Conservation (phyloP, 1,284 basidiomycete genomes). For the Leccinum fuscescens region DNA sequence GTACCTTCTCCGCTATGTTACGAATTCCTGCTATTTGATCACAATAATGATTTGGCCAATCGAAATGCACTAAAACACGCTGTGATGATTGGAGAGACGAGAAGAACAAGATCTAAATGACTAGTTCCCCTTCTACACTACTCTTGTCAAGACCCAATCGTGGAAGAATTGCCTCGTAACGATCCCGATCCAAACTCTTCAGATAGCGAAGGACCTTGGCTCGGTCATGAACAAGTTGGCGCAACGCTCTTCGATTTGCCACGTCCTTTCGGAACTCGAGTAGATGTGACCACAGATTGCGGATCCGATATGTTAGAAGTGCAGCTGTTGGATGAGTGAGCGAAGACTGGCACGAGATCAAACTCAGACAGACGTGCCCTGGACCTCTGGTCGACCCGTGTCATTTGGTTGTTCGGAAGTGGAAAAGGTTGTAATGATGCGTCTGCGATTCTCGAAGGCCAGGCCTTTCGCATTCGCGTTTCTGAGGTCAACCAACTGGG, state of each 20-base stretch:
- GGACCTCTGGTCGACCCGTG: conserved; percentile 83
- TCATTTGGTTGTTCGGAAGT: conserved; percentile 65
- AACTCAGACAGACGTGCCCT: conserved; percentile 56
- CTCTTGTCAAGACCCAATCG: conserved; percentile 76
- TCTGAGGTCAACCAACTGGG: conserved; percentile 76
- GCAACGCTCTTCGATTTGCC: conserved; percentile 72
- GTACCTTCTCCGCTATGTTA: conserved; percentile 19
- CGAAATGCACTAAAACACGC: not conserved
- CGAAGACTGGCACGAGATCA: conserved; percentile 2
- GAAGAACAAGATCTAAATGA: conserved; percentile 41
- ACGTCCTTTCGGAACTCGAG: conserved; percentile 71
- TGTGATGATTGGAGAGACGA: not conserved
- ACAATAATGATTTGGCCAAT: conserved; percentile 10
- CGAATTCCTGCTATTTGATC: conserved; percentile 16
- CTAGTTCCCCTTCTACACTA: conserved; percentile 87
- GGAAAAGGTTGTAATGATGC: conserved; percentile 83
- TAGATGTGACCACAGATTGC: conserved; percentile 78
- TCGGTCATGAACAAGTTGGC: conserved; percentile 77
- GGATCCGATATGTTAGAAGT: conserved; percentile 83
- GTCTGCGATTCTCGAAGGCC: conserved; percentile 79
- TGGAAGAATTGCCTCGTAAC: conserved; percentile 74
- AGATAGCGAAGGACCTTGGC: conserved; percentile 85
- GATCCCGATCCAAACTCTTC: conserved; percentile 59
- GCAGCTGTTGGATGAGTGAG: conserved; percentile 60
- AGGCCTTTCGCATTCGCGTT: conserved; percentile 87